phyloP scores from a whole-genome alignment of 768 basidiomycete genomes.

The Trametes cingulata region DNA sequence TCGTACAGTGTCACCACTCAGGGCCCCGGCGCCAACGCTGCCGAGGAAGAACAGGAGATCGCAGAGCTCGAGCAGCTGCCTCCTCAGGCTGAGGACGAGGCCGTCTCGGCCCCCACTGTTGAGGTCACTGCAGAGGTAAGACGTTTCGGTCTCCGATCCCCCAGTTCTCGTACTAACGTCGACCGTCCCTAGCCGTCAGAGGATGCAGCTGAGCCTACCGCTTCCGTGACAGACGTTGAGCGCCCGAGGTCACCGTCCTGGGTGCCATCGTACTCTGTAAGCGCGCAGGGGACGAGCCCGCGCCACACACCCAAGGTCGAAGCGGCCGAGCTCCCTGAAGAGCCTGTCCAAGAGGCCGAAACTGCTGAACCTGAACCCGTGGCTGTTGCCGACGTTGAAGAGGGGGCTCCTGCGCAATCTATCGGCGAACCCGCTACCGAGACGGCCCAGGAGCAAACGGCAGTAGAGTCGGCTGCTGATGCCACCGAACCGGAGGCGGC shows the following conservation, averaged over 20 bases:
- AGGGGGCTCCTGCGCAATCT: background rate
- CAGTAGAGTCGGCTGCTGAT: background rate
- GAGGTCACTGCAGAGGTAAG: slow-evolving; percentile 21
- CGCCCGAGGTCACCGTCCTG: slow-evolving; percentile 45
- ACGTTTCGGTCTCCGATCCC: background rate
- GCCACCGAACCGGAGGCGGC: background rate
- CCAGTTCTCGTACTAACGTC: background rate
- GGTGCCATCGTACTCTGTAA: slow-evolving; percentile 54
- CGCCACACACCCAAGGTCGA: slow-evolving; percentile 12
- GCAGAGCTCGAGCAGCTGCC: slow-evolving; percentile 26
- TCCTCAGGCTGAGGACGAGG: slow-evolving; percentile 11
- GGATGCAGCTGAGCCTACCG: slow-evolving; percentile 1
- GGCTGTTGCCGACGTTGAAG: background rate
- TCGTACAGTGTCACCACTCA: slow-evolving; percentile 53
- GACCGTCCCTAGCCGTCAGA: slow-evolving; percentile 5
- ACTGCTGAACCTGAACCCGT: slow-evolving; percentile 1
- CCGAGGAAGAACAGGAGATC: slow-evolving; percentile 23
- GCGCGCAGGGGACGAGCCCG: slow-evolving; percentile 37
- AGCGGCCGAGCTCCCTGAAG: slow-evolving; percentile 4
- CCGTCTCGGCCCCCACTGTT: slow-evolving; percentile 3
- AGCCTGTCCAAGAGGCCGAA: background rate
- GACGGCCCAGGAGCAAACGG: slow-evolving; percentile 15
- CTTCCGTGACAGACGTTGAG: slow-evolving; percentile 23
- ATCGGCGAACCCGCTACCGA: slow-evolving; percentile 17
- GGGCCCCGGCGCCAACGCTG: slow-evolving; percentile 34